Percentiles rank a stretch among this genome's conserved stretches.
Evolutionary conservation across 148 eudicot species (phyloP).

Genomic region (Rhododendron ferrugineum): DNA sequence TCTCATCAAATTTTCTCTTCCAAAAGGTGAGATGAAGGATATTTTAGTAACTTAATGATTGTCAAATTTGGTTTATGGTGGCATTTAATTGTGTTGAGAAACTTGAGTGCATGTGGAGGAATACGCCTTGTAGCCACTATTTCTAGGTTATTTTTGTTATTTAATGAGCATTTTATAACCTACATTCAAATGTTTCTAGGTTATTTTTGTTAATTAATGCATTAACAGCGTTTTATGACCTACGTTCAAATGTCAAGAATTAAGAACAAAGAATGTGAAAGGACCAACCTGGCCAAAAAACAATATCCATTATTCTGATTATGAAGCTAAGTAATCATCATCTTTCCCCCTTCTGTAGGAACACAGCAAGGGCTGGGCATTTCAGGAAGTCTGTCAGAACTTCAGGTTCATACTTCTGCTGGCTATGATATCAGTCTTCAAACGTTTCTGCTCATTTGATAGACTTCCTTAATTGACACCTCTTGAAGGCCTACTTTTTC

Average conservation of each 20-base stretch:
- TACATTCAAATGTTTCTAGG: background rate
- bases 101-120: background rate
- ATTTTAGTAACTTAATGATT: background rate
- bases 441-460: background rate
- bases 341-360: conserved; percentile 39
- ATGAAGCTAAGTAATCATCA: background rate
- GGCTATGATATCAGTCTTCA: too few relatives aligned
- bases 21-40: background rate
- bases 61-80: background rate
- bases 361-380: conserved; percentile 77
- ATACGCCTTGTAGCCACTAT: background rate
- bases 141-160: background rate
- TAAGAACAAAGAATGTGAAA: background rate
- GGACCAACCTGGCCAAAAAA: background rate
- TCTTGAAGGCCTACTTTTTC: conserved; percentile 85
- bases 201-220: background rate
- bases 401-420: conserved; percentile 47
- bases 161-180: background rate
- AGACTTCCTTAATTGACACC: conserved; percentile 9
- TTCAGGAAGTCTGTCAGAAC: conserved; percentile 69
- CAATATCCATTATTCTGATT: background rate
- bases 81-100: too few relatives aligned
- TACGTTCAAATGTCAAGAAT: background rate
- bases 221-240: conserved; percentile 5
- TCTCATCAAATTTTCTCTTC: background rate